Evolutionary conservation across 768 basidiomycete genomes (phyloP), one percentile per base, ranked within the genome.

Genomic region (Leccinum incarnatum): DNA sequence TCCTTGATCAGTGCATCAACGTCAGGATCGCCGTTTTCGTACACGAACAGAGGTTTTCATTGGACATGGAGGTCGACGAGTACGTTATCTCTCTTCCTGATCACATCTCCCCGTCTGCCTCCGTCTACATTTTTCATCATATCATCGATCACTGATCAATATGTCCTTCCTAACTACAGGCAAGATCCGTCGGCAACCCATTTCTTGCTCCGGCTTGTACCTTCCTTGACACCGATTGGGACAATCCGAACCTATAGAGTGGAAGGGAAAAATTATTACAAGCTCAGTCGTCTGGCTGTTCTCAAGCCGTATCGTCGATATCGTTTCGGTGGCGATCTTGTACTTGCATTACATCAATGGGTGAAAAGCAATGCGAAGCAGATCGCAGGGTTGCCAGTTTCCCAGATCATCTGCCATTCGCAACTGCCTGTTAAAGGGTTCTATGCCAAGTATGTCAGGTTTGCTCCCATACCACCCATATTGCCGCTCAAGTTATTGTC

Each of bases 31-130:
- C 69, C 67, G 83, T 82, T 57, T 82, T 81, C 70, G 72, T 77
- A 62, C 75, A 74, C 60, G 80, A 81, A 62, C 81, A 86, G 66
- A 77, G 77, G 42, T 94, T 93, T 66, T 80, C 89, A 48, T 74
- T 88, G 21, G 89, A 91, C 52, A 78, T 77, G 8, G 92, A 95
- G 73, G 77, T 88, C 64, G 92, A 94, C 73, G 79, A 83, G 91
- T 89, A 56, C 63, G 75, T 73, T 75, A 74, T 54, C 54, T 55
- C 42, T 55, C 55, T 48, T 56, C 56, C 50, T 36, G 54, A 40
- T 53, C 50, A 21, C 62, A 32, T 46, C 55, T 49, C 60, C 56
- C 57, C 45, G 48, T 51, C 60, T 63, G 15, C 37, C 42, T 42
- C 42, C 42, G 42, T 42, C 42, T 42, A 42, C 47, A 57, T 61